Evolutionary conservation across 2,329 filamentous ascomycete genomes (phyloP), one percentile per base, ranked within the genome.

Genomic region (Fusarium redolens): DNA sequence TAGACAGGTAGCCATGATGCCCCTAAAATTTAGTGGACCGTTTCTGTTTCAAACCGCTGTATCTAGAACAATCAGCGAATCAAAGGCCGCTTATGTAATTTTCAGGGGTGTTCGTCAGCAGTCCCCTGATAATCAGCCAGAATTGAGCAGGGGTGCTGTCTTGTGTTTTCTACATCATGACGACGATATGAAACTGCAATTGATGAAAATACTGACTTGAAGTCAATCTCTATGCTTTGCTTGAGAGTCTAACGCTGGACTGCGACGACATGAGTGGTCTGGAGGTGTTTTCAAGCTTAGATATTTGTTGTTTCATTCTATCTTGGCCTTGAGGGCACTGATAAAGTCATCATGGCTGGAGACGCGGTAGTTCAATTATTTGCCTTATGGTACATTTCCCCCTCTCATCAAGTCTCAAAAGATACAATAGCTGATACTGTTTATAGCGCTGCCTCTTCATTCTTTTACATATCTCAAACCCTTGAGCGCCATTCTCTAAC

Each of bases 401-500:
- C 25, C 30, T 35, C 15, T n/a, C 13, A 33, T 57, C 38, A 31
- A 28, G 14, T n/a, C 35, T 31, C 6, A 22, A 31, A 4, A 28
- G 11, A 12, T 9, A 18, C 20, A 43, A 33, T 13, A 35, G 30
- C 65, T 69, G 31, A 69, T 22, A 5, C 11, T n/a, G 30, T 41
- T 38, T 18, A 30, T 31, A 88, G 86, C 75, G 83, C 85, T 68
- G 75, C 86, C 18, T 74, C 81, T 50, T 87, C 86, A 5, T 87
- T 88, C 76, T 75, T 85, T 47, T 88, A 86, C 80, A 81, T 88
- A 18, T 83, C 82, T 5, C 80, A 83, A 68, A 85, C 82, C 11
- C 76, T 87, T 17, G 83, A 87, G 64, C 82, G 82, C 43, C 86
- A 88, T 72, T 85, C 84, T 25, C 79, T 88, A 59, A 83, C 85